A percentile compares a stretch with the other conserved stretches of the same genome.
Conservation (phyloP, 352 stramenopile species). For the Globisporangium yorkense region DNA sequence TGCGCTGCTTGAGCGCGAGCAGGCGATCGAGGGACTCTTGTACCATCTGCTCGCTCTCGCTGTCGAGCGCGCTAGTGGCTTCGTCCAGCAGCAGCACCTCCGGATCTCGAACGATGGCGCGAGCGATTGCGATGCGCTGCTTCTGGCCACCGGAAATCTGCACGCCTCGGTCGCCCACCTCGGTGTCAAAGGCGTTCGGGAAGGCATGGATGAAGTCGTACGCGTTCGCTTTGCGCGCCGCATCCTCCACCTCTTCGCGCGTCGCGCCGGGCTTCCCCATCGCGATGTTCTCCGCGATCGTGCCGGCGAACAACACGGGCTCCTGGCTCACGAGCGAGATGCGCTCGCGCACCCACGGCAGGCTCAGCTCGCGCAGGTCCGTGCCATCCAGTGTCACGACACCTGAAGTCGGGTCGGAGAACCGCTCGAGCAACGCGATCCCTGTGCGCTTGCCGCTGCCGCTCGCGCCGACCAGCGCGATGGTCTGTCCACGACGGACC, state of each 20-base stretch:
- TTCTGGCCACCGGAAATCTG: background rate
- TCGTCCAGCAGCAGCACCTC: no score
- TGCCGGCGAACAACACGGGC: background rate
- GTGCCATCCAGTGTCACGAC: slow-evolving; percentile 25
- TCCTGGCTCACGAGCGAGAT: no score
- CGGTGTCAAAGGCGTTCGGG: slow-evolving; percentile 79
- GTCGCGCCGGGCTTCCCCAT: slow-evolving; percentile 34
- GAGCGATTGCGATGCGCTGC: no score
- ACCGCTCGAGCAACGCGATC: background rate
- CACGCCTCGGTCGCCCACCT: slow-evolving; percentile 65
- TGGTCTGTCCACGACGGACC: slow-evolving; percentile 35
- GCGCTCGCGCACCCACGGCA: slow-evolving; percentile 39
- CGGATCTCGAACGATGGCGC: no score
- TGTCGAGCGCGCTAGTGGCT: no score
- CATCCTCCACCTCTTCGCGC: slow-evolving; percentile 10
- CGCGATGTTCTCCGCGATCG: slow-evolving; percentile 14
- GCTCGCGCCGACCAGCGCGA: slow-evolving; percentile 36
- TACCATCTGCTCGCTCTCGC: slow-evolving; percentile 1
- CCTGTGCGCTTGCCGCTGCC: background rate
- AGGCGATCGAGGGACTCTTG: slow-evolving; percentile 21
- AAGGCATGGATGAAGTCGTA: slow-evolving; percentile 73
- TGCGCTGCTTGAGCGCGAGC: slow-evolving; percentile 32
- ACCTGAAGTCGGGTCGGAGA: background rate
- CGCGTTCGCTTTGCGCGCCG: no score
- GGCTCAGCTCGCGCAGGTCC: slow-evolving; percentile 67